These are phyloP conservation scores for Benincasa hispida DNA, from an alignment of 306 rosid species.

Conservation along the genomic window DNA sequence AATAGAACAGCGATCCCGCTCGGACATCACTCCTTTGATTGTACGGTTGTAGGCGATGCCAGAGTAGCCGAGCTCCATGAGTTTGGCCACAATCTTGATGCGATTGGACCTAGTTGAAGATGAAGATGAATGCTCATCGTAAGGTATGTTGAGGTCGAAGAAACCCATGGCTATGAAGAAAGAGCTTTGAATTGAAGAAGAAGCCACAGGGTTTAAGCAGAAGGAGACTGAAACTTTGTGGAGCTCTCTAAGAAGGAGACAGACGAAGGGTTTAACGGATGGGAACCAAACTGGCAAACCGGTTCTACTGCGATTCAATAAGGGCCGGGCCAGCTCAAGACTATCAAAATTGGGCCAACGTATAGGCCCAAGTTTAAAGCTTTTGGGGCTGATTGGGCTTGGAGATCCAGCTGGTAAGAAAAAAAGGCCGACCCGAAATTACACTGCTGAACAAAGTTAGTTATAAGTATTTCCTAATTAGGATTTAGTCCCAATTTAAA, in stretches of 20 bases:
- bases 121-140: slow-evolving; percentile 19
- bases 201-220: neutral
- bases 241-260: neutral
- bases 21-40: slow-evolving; percentile 81
- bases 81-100: slow-evolving; percentile 42
- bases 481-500: too few species aligned
- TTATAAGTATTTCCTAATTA: too few species aligned
- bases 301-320: neutral
- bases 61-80: slow-evolving; percentile 77
- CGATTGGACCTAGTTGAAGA: slow-evolving; percentile 31
- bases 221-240: neutral
- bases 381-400: neutral
- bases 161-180: slow-evolving; percentile 35
- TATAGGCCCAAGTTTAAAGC: neutral
- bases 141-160: slow-evolving; percentile 79
- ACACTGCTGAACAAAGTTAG: neutral
- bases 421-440: neutral
- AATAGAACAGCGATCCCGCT: slow-evolving; percentile 66
- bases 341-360: neutral
- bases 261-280: neutral
- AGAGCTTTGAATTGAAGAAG: neutral
- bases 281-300: neutral
- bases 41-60: slow-evolving; percentile 82
- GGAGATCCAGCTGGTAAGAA: neutral
- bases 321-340: neutral